Evolutionary conservation across 352 stramenopile genomes (phyloP).

Genomic region (Pythium aquatile): DNA sequence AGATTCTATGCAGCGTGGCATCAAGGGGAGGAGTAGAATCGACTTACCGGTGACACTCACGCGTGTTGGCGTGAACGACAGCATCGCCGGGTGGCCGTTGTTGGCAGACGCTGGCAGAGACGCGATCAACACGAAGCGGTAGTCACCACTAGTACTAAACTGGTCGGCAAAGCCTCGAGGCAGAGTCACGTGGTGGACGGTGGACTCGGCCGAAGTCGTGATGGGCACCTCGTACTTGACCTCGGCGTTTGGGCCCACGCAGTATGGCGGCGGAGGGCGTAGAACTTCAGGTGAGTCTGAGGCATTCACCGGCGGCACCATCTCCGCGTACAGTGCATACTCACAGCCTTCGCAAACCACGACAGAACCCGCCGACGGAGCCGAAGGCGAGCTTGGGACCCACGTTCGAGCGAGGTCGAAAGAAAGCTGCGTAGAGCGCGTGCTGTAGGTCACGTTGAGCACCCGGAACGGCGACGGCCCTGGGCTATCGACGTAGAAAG

Average conservation of each 20-base stretch:
- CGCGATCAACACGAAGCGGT: constrained; percentile 34
- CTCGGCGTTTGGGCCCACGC: constrained; percentile 13
- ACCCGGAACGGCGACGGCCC: not conserved
- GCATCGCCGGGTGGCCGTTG: constrained; percentile 28
- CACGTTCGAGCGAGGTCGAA: constrained; percentile 26
- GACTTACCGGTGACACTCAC: constrained; percentile 27
- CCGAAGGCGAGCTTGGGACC: constrained; percentile 4
- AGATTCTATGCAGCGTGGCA: not conserved
- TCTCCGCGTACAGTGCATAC: constrained; percentile 31
- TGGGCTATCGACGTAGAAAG: constrained; percentile 21
- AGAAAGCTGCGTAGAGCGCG: constrained; percentile 14
- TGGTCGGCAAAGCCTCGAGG: constrained; percentile 29
- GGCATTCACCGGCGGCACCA: constrained; percentile 15
- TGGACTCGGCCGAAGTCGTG: not conserved
- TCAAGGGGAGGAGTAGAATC: not conserved
- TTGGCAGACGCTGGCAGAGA: constrained; percentile 27
- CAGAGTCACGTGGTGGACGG: constrained; percentile 18
- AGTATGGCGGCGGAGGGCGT: constrained; percentile 25
- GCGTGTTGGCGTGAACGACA: constrained; percentile 30
- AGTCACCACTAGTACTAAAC: constrained; percentile 32
- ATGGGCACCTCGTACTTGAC: constrained; percentile 29
- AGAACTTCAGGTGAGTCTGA: not conserved
- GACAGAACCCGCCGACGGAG: not conserved
- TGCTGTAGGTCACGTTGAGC: constrained; percentile 23
- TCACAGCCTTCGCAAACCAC: constrained; percentile 28